A percentile compares a stretch with the other conserved stretches of the same genome.
Evolutionary conservation across 176 grass and related monocot genomes (phyloP).

Genomic region (Elymus sibiricus): DNA sequence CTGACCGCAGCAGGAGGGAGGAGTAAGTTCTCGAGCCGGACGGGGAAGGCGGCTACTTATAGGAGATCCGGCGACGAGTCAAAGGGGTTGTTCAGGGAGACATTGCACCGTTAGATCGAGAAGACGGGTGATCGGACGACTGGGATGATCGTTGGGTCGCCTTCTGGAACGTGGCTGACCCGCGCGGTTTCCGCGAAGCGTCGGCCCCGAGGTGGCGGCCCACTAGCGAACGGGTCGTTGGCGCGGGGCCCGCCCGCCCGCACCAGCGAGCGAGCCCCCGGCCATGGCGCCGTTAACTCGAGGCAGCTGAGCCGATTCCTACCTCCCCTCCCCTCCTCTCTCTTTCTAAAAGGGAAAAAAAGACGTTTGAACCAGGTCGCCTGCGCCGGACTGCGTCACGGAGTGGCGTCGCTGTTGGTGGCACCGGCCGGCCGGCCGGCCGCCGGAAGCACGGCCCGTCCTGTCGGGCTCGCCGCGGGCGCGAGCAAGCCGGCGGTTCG

Average conservation of each 20-base stretch:
- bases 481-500: background rate
- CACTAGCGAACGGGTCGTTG: background rate
- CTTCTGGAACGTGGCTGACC: slow-evolving; percentile 37
- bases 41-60: slow-evolving; percentile 37
- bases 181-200: slow-evolving; percentile 26
- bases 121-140: background rate
- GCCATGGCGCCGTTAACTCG: slow-evolving; percentile 14
- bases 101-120: background rate
- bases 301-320: background rate
- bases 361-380: background rate
- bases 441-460: background rate
- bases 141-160: background rate
- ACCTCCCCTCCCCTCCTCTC: background rate
- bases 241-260: background rate
- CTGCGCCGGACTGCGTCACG: background rate
- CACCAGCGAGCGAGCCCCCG: background rate
- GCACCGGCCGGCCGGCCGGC: background rate
- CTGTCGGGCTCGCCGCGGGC: background rate
- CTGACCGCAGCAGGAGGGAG: background rate
- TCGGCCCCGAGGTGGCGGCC: slow-evolving; percentile 9
- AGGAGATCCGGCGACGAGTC: slow-evolving; percentile 37
- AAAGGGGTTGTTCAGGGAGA: background rate
- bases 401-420: slow-evolving; percentile 8
- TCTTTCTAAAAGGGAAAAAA: background rate
- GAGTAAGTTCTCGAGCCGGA: background rate